A percentile compares a stretch with the other conserved stretches of the same genome.
Conservation (phyloP, 176 grass and related monocot genomes). For the maize (Zea mays) region Zm-B73-REFERENCE-NAM-5.0 NC_050102.1:165180501-165181000, state of each 20-base stretch:
- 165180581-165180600: slow-evolving; percentile 67
- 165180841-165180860: slow-evolving; percentile 86
- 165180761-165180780: slow-evolving; percentile 86
- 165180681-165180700: slow-evolving; percentile 50
- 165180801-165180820: slow-evolving; percentile 72
- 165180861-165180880: slow-evolving; percentile 43
- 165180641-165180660: slow-evolving; percentile 42
- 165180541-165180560: slow-evolving; percentile 71
- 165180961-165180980: slow-evolving; percentile 52
- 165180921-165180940: slow-evolving; percentile 52
- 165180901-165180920: slow-evolving; percentile 74
- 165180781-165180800: slow-evolving; percentile 97
- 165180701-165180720: slow-evolving; percentile 83
- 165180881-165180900: slow-evolving; percentile 69
- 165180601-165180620: slow-evolving; percentile 81
- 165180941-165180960: slow-evolving; percentile 55
- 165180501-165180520: slow-evolving; percentile 98
- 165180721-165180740: slow-evolving; percentile 90
- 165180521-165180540: slow-evolving; percentile 92
- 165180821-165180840: slow-evolving; percentile 87
- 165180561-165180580: slow-evolving; percentile 73
- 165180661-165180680: slow-evolving; percentile 20
- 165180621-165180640: slow-evolving; percentile 51
- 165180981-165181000: slow-evolving; percentile 54
- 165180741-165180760: slow-evolving; percentile 87